Evolutionary conservation across 2,329 filamentous ascomycete species (phyloP).

Genomic region (Mariannaea sp.): DNA sequence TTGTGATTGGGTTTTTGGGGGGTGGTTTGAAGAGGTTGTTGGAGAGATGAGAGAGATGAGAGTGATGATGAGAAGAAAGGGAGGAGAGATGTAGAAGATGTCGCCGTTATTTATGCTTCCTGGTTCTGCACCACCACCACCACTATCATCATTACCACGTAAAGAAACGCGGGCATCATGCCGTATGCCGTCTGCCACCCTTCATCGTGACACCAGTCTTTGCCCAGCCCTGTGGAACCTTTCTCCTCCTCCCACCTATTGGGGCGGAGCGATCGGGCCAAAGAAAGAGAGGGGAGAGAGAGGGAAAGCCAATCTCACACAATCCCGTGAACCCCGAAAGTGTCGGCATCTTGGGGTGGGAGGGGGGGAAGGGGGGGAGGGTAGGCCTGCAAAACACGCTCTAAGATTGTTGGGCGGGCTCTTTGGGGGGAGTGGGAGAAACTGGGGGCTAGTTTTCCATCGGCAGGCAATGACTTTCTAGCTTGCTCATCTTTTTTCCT

Average conservation of each 20-base stretch:
- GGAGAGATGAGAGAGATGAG: slow-evolving; percentile 12
- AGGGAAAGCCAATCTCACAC: slow-evolving; percentile 30
- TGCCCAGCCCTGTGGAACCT: slow-evolving; percentile 10
- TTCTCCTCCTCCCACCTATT: neutral
- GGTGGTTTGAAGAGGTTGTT: slow-evolving; percentile 15
- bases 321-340: slow-evolving; percentile 37
- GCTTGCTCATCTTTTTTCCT: no score
- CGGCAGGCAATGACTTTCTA: no score
- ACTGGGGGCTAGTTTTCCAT: no score
- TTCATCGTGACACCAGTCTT: slow-evolving; percentile 14
- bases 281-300: neutral
- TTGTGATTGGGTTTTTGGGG: slow-evolving; percentile 23
- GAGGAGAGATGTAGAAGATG: slow-evolving; percentile 23
- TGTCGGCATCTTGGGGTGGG: slow-evolving; percentile 32
- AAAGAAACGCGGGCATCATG: slow-evolving; percentile 6
- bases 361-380: no score
- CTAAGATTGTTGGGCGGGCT: no score
- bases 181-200: slow-evolving; percentile 9
- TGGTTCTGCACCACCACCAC: slow-evolving; percentile 12
- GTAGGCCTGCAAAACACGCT: neutral
- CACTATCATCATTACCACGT: no score
- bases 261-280: slow-evolving; percentile 1
- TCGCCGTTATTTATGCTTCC: slow-evolving; percentile 38
- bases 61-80: slow-evolving; percentile 13
- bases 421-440: no score